Percentiles rank a stretch among this genome's conserved stretches.
Conservation (phyloP, 2,329 filamentous ascomycete species). For the Thermothelomyces thermophilus region DNA sequence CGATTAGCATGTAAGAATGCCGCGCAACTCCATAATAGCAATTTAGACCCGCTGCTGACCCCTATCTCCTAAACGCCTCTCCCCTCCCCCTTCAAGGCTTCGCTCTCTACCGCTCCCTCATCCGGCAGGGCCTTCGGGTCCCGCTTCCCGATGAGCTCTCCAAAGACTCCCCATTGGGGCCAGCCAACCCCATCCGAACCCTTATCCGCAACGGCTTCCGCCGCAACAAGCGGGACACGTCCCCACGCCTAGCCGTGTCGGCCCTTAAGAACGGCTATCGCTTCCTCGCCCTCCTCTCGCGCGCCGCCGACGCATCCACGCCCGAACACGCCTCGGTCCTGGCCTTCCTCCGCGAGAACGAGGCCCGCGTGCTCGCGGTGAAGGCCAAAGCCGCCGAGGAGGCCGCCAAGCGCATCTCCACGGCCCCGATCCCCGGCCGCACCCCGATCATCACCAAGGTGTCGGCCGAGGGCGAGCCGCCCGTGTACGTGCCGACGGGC, state of each 20-base stretch:
- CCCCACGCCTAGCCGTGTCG: slow-evolving; percentile 52
- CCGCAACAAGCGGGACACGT: slow-evolving; percentile 51
- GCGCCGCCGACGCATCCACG: slow-evolving; percentile 34
- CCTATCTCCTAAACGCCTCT: neutral
- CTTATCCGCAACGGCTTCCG: slow-evolving; percentile 57
- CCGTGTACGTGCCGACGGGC: slow-evolving; percentile 41
- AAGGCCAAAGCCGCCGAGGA: neutral
- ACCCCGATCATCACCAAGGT: slow-evolving; percentile 30
- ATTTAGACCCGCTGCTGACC: neutral
- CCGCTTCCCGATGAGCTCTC: slow-evolving; percentile 44
- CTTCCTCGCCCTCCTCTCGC: slow-evolving; percentile 38
- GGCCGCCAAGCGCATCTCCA: neutral
- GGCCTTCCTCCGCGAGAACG: slow-evolving; percentile 32
- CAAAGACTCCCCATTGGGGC: slow-evolving; percentile 19
- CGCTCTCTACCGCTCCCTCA: slow-evolving; percentile 65
- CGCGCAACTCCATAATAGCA: neutral
- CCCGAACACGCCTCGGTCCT: slow-evolving; percentile 38
- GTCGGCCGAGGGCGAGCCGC: slow-evolving; percentile 29
- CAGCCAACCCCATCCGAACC: slow-evolving; percentile 44
- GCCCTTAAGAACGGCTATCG: slow-evolving; percentile 61
- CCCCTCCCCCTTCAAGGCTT: slow-evolving; percentile 53
- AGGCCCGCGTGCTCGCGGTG: slow-evolving; percentile 19
- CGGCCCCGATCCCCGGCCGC: slow-evolving; percentile 20
- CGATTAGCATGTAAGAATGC: slow-evolving; percentile 41
- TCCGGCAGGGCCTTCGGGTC: slow-evolving; percentile 50